These are phyloP conservation scores for Mycena vulgaris DNA, from an alignment of 768 basidiomycete species.

Conservation along the genomic window DNA sequence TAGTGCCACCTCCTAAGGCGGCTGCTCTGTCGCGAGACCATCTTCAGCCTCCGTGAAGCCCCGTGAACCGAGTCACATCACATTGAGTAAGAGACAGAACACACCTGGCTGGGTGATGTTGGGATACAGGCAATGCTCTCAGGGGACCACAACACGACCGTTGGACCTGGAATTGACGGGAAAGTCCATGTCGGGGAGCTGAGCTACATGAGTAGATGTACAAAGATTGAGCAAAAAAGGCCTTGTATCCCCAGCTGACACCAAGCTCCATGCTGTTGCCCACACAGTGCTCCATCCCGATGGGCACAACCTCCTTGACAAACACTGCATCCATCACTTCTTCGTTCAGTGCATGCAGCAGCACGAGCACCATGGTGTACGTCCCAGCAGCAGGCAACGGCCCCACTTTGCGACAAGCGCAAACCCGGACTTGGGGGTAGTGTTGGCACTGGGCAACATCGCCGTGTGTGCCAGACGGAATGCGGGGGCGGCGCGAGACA, in stretches of 20 bases:
- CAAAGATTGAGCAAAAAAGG: neutral
- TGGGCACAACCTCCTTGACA: slow-evolving; percentile 79
- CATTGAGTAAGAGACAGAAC: too few species aligned
- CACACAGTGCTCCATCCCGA: slow-evolving; percentile 78
- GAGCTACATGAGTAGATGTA: slow-evolving; percentile 13
- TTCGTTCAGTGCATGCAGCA: slow-evolving; percentile 73
- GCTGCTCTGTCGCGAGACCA: too few species aligned
- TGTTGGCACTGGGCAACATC: neutral
- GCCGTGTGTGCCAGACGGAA: slow-evolving; percentile 50
- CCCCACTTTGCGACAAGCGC: too few species aligned
- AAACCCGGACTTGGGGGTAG: too few species aligned
- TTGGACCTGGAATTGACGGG: slow-evolving; percentile 95
- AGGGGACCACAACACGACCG: slow-evolving; percentile 92
- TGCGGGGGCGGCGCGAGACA: too few species aligned
- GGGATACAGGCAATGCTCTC: slow-evolving; percentile 85
- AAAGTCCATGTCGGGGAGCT: slow-evolving; percentile 96
- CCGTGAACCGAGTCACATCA: too few species aligned
- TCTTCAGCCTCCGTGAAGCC: too few species aligned
- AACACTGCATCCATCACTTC: slow-evolving; percentile 93
- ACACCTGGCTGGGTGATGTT: slow-evolving; percentile 75
- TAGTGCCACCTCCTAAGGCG: too few species aligned
- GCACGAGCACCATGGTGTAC: slow-evolving; percentile 75
- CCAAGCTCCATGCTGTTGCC: slow-evolving; percentile 85
- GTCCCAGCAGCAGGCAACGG: slow-evolving; percentile 42
- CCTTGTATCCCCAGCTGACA: slow-evolving; percentile 92